Conservation (phyloP, 2,329 filamentous ascomycete species). For the Fusarium multiceps region DNA sequence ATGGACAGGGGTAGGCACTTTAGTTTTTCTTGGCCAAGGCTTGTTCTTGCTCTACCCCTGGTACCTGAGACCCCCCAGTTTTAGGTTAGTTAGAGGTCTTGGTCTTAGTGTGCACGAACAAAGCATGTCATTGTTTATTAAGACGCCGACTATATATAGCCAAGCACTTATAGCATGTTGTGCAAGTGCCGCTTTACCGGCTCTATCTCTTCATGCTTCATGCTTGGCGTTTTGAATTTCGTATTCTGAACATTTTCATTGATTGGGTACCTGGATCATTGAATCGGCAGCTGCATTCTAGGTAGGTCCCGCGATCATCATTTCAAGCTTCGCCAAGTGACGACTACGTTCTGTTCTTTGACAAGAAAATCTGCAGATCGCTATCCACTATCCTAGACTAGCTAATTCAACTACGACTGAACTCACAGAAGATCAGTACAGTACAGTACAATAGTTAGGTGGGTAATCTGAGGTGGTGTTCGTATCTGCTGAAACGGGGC, state of each 20-base stretch:
- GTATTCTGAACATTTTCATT: not conserved
- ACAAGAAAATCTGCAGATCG: constrained; percentile 14
- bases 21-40: constrained; percentile 32
- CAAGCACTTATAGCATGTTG: not conserved
- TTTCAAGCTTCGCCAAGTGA: not conserved
- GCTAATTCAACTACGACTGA: not conserved
- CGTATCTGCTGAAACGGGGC: constrained; percentile 9
- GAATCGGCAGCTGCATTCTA: not conserved
- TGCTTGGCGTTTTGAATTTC: not conserved
- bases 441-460: constrained; percentile 2
- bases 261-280: not conserved
- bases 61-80: constrained; percentile 18
- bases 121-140: not conserved
- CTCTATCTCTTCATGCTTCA: not conserved
- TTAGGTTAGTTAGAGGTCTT: constrained; percentile 24
- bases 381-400: constrained; percentile 7
- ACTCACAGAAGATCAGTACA: constrained; percentile 10
- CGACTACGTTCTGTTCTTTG: not conserved
- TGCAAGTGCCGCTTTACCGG: not conserved
- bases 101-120: not conserved
- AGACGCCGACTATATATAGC: not conserved
- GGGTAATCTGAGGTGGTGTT: not conserved
- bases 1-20: constrained; percentile 6
- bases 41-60: constrained; percentile 5
- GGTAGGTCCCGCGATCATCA: not conserved